Evolutionary conservation across 2,329 filamentous ascomycete species (phyloP).

Genomic region (Diaporthe humulicola): DNA sequence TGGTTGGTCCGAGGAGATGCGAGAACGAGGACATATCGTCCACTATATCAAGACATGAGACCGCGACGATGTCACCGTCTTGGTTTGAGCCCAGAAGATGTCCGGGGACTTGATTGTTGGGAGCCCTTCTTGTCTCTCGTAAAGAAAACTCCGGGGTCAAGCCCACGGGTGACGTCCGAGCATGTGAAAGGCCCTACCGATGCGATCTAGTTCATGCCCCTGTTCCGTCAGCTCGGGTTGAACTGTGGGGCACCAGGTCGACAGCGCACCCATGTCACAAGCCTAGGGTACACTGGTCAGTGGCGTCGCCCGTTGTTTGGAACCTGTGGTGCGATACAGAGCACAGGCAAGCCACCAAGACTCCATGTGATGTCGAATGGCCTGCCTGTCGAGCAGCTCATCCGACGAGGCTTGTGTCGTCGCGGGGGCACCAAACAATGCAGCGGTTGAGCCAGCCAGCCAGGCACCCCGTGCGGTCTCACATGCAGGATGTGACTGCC

Average conservation of each 20-base stretch:
- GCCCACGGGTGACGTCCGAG: not conserved
- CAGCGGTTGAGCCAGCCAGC: conserved; percentile 1
- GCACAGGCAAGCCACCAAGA: not conserved
- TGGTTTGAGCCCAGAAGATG: not conserved
- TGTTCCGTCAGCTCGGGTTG: conserved; percentile 30
- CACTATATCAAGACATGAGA: conserved; percentile 6
- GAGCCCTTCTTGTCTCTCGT: not conserved
- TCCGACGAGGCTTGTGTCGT: not conserved
- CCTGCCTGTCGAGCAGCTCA: not conserved
- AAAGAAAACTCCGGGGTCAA: not conserved
- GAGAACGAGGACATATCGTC: not conserved
- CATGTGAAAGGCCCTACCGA: conserved; percentile 15
- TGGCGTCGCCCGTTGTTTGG: conserved; percentile 4
- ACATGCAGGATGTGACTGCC: not conserved
- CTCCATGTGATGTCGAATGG: not conserved
- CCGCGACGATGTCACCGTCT: conserved; percentile 20
- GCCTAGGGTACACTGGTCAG: not conserved
- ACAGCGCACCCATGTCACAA: conserved; percentile 22
- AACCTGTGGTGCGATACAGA: not conserved
- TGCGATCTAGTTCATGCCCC: conserved; percentile 6
- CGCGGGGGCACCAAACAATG: not conserved
- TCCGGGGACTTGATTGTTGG: conserved; percentile 1
- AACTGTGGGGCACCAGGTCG: conserved; percentile 19
- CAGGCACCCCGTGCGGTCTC: conserved; percentile 1
- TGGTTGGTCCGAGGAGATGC: conserved; percentile 5